Evolutionary conservation across 306 rosid species (phyloP), one percentile per base, ranked within the genome.

Genomic region (Gastrolobium villosum): DNA sequence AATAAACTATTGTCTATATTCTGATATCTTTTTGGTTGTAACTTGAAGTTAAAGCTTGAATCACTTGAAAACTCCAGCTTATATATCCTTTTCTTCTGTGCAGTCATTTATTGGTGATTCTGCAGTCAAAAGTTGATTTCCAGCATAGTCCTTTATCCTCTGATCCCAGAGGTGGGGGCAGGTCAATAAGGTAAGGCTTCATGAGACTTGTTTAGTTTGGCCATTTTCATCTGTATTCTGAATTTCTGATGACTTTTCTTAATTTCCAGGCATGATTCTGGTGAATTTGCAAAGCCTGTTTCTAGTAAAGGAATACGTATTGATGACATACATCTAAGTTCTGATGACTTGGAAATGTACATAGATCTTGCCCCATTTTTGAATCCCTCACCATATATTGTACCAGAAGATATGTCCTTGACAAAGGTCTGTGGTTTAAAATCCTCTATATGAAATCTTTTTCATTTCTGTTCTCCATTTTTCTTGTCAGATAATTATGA

Each of bases 281-380:
- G 82, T 70, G 98, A 92, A 79, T 95, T 95, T 78, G 90, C 93
- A 65, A 95, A 95, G 88, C 99, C 98, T 79, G 97, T 94, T 78
- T 91, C 99, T 49, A 91, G 94, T 87, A 92, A 92, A 87, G 98
- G 99, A 79, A 69, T 89, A 84, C 79, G 86, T 34, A 87, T 92
- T 72, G 88, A 88, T 65, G 98, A 92, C 86, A 85, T 95, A 84
- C 86, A 86, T 85, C 88, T 91, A 28, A 91, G 88, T 78, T 84
- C 97, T 65, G 99, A 95, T 65, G 99, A 95, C 92, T 68, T 91
- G 78, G 98, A 92, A 87, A 95, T 92, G 99, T 95, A 89, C 94
- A 86, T 95, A 49, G 98, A 95, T 86, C 97, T 95, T 61, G 88
- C 89, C 48, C 98, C 97, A 32, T 95, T 84, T 87, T 76, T 95